These are phyloP conservation scores for Xylaria grammica DNA, from an alignment of 495 filamentous ascomycete species.

Conservation along the genomic window DNA sequence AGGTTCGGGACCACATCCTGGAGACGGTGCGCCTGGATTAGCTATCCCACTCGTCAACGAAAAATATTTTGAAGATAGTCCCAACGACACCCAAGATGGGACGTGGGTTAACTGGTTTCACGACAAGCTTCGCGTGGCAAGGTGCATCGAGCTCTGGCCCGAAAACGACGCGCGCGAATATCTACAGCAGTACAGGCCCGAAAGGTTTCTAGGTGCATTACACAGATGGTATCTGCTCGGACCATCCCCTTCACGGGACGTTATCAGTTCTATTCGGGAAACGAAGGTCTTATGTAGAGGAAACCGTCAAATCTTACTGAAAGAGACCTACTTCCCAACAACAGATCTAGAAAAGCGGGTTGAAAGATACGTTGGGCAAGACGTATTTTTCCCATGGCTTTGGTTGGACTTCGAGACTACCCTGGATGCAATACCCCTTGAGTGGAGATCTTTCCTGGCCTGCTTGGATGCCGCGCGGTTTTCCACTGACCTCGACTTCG, in stretches of 20 bases:
- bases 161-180: not conserved
- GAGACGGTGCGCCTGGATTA: slow-evolving; percentile 16
- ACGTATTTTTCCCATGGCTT: slow-evolving; percentile 28
- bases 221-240: not conserved
- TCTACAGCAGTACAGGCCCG: slow-evolving; percentile 8
- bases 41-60: slow-evolving; percentile 24
- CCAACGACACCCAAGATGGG: not conserved
- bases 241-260: not conserved
- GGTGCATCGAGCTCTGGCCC: slow-evolving; percentile 31
- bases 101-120: slow-evolving; percentile 24
- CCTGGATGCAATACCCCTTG: slow-evolving; percentile 19
- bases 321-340: slow-evolving; percentile 23
- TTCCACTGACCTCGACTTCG: not conserved
- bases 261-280: not conserved
- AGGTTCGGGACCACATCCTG: not conserved
- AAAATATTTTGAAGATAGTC: slow-evolving; percentile 23
- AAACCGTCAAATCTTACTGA: slow-evolving; percentile 9
- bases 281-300: slow-evolving; percentile 25
- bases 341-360: slow-evolving; percentile 21
- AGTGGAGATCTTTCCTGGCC: slow-evolving; percentile 13
- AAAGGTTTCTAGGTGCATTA: slow-evolving; percentile 16
- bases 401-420: not conserved
- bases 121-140: slow-evolving; percentile 26
- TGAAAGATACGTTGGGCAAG: slow-evolving; percentile 19
- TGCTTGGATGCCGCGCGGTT: not conserved